A percentile compares a stretch with the other conserved stretches of the same genome.
Evolutionary conservation across 352 stramenopile species (phyloP).

Genomic region (Globisporangium lucens): DNA sequence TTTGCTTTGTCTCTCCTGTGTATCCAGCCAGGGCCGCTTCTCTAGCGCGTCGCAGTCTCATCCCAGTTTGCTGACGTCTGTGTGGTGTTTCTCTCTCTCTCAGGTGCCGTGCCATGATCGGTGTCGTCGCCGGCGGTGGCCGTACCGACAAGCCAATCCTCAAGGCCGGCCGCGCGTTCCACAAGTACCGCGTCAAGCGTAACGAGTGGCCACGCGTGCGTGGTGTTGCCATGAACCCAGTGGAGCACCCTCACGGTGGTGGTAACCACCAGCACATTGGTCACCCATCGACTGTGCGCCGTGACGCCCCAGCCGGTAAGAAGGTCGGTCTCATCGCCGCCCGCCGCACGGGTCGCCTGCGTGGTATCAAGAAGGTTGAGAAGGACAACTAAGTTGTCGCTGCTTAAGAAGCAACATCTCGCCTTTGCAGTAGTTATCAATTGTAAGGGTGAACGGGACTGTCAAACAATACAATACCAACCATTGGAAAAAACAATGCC

Average conservation of each 20-base stretch:
- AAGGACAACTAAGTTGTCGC: constrained; percentile 76
- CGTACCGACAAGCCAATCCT: constrained; percentile 99
- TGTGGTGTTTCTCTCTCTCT: constrained; percentile 24
- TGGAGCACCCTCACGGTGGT: constrained; percentile 99
- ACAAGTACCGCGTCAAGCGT: constrained; percentile 84
- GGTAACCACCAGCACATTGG: constrained; percentile 99
- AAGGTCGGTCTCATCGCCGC: constrained; percentile 99
- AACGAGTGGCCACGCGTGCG: constrained; percentile 99
- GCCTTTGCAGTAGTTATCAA: constrained; percentile 1
- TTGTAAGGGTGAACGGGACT: constrained; percentile 37
- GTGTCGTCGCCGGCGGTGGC: constrained; percentile 97
- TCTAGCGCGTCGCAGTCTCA: not conserved
- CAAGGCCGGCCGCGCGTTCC: constrained; percentile 36
- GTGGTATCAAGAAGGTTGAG: constrained; percentile 97
- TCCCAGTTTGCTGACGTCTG: constrained; percentile 13
- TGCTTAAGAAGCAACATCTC: constrained; percentile 1
- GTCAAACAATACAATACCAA: constrained; percentile 29
- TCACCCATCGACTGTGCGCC: constrained; percentile 96
- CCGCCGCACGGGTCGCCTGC: constrained; percentile 95
- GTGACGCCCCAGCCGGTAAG: constrained; percentile 94
- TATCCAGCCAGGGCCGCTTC: not conserved
- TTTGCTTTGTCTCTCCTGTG: not conserved
- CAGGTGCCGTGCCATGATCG: constrained; percentile 94
- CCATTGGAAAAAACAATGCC: constrained; percentile 22
- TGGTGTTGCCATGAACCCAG: constrained; percentile 99